Percentiles rank a stretch among this genome's conserved stretches.
Conservation (phyloP, 352 stramenopile species). For the Globisporangium middletonii region DNA sequence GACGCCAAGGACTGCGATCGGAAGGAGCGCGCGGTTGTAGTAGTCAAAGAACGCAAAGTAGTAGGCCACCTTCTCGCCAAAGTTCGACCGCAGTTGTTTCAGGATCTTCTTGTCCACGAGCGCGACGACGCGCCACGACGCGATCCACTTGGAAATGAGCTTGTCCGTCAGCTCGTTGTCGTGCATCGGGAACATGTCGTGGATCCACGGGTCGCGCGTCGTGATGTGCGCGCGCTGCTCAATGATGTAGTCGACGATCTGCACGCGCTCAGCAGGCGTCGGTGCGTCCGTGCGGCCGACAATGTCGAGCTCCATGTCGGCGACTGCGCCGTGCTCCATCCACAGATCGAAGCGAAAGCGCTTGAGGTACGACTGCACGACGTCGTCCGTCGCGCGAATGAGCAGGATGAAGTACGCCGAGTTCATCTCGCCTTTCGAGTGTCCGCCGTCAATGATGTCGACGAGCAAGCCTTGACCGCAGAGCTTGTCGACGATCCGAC, state of each 20-base stretch:
- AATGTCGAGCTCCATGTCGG: constrained; percentile 74
- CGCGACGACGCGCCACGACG: constrained; percentile 48
- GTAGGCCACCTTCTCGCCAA: constrained; percentile 84
- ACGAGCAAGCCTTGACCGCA: constrained; percentile 65
- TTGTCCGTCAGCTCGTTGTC: constrained; percentile 61
- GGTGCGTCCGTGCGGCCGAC: constrained; percentile 44
- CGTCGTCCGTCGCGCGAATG: constrained; percentile 48
- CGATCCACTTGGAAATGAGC: constrained; percentile 63
- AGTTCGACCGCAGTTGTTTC: constrained; percentile 66
- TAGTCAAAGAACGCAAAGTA: constrained; percentile 86
- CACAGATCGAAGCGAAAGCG: constrained; percentile 67
- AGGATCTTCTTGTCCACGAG: constrained; percentile 56
- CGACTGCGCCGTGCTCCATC: constrained; percentile 74
- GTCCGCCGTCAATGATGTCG: constrained; percentile 80
- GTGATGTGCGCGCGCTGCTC: constrained; percentile 63
- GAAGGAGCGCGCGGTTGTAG: constrained; percentile 75
- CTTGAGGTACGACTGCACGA: constrained; percentile 58
- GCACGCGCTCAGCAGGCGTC: constrained; percentile 74
- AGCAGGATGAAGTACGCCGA: constrained; percentile 76
- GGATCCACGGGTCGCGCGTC: constrained; percentile 55
- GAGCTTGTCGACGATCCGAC: constrained; percentile 70
- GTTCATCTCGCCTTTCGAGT: constrained; percentile 80
- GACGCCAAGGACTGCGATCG: constrained; percentile 60
- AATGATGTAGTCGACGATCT: constrained; percentile 85
- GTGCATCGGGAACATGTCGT: constrained; percentile 83